phyloP scores from a whole-genome alignment of 2,329 filamentous ascomycete genomes.

The Apiospora koreana region DNA sequence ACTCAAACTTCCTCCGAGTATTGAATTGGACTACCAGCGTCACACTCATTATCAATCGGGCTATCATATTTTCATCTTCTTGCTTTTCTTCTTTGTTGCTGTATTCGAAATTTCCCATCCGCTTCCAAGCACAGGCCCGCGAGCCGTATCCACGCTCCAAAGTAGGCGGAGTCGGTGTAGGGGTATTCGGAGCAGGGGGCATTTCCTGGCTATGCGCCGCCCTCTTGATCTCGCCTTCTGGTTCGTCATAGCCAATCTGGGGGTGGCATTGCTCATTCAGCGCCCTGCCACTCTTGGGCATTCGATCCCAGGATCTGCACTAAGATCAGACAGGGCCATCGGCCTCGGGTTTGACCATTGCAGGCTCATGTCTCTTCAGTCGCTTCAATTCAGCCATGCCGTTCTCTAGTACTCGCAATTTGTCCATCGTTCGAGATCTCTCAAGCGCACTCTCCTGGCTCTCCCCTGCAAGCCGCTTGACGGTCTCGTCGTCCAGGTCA shows the following conservation, averaged over 20 bases:
- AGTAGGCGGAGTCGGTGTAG: not conserved
- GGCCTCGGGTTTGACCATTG: not conserved
- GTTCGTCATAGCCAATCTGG: not conserved
- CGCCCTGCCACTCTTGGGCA: not conserved
- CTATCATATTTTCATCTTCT: not conserved
- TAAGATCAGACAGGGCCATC: not conserved
- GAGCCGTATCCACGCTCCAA: not conserved
- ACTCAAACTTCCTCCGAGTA: too few relatives aligned
- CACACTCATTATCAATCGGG: not conserved
- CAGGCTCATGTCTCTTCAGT: not conserved
- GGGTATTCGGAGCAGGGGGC: not conserved
- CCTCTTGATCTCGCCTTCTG: not conserved
- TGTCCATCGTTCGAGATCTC: constrained; percentile 23
- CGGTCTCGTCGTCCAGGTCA: not conserved
- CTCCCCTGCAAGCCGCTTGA: not conserved
- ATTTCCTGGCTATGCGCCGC: not conserved
- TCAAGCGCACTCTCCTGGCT: constrained; percentile 19
- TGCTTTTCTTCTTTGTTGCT: not conserved
- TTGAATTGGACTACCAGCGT: not conserved
- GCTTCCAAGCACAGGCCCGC: not conserved
- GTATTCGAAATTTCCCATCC: not conserved
- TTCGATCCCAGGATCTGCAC: not conserved
- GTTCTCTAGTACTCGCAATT: constrained; percentile 18
- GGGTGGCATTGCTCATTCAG: not conserved
- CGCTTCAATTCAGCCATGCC: constrained; percentile 8